Evolutionary conservation across 2,329 filamentous ascomycete species (phyloP), one percentile per base, ranked within the genome.

Genomic region (Talaromyces sp.): DNA sequence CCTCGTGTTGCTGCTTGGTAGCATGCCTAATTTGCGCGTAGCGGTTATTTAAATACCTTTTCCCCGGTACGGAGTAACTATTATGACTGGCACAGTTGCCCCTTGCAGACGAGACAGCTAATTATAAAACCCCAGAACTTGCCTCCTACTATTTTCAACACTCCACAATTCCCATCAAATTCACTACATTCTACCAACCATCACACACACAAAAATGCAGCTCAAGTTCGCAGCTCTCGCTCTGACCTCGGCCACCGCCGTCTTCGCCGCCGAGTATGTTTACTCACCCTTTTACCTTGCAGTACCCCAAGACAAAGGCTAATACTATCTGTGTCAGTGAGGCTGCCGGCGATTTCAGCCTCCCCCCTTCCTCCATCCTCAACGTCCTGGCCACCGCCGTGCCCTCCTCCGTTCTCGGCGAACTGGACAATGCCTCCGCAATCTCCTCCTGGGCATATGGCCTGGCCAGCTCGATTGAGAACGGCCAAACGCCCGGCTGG

Each of bases 351-450:
- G 41, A 46, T 1, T 41, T 57, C 38, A 31, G 21, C 19, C 17
- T 57, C 6, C 53, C 58, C 29, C 61, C 61, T 5, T 3, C n/a
- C 14, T 60, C 61, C 32, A 58, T 63, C 46, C 29, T 63, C 21
- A 58, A 54, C 27, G 55, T 61, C n/a, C 55, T 63, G 17, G 54
- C 49, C n/a, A 61, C 61, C 32, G 61, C 58, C 43, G 38, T 63
- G 10, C 61, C 61, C 14, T 17, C 54, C 41, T 57, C 53, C 19
- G 29, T 63, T 10, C 21, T 46, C 55, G 24, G 19, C 38, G 55
- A 57, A 24, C 53, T 63, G 31, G 43, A 24, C 7, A n/a, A 24
- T 29, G 19, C 46, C 26, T 31, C 54, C 21, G 55, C 56, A 32
- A 27, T 56, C 29, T 29, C 52, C 17, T 54, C 54, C 51, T 52